Evolutionary conservation across 306 rosid species (phyloP).

Genomic region (Citrullus mucosospermus): DNA sequence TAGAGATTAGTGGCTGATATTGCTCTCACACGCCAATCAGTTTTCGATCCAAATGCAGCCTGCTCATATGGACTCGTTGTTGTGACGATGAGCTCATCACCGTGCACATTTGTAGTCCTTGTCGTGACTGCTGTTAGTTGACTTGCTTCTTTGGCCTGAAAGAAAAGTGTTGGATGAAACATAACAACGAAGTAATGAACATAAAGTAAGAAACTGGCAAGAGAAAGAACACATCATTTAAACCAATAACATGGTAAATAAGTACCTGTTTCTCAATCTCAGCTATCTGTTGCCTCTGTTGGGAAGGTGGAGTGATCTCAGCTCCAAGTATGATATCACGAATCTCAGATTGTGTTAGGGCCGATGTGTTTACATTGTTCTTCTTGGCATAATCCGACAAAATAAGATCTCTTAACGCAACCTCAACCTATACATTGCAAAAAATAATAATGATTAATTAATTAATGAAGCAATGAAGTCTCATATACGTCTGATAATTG

Average conservation of each 20-base stretch:
- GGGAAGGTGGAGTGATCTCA: slow-evolving; percentile 99
- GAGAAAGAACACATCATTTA: neutral
- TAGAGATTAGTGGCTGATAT: slow-evolving; percentile 93
- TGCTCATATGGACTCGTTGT: slow-evolving; percentile 98
- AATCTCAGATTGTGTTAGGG: slow-evolving; percentile 92
- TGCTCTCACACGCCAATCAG: slow-evolving; percentile 99
- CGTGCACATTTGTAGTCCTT: slow-evolving; percentile 81
- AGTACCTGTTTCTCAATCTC: slow-evolving; percentile 96
- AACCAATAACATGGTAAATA: slow-evolving; percentile 1
- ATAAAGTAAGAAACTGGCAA: neutral
- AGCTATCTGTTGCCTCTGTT: slow-evolving; percentile 95
- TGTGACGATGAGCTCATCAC: slow-evolving; percentile 89
- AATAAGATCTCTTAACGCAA: slow-evolving; percentile 95
- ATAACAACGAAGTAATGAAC: neutral
- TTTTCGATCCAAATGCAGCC: slow-evolving; percentile 85
- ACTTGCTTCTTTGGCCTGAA: slow-evolving; percentile 79
- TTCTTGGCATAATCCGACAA: slow-evolving; percentile 97
- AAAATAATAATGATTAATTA: neutral
- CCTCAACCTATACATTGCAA: slow-evolving; percentile 67
- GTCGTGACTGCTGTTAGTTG: slow-evolving; percentile 96
- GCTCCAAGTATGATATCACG: slow-evolving; percentile 99
- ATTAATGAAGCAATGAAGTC: neutral
- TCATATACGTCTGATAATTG: neutral
- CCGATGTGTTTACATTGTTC: slow-evolving; percentile 95
- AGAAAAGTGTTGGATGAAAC: slow-evolving; percentile 4